Conservation (phyloP, 139 green algal genomes). For the Tetradesmus obliquus region DNA sequence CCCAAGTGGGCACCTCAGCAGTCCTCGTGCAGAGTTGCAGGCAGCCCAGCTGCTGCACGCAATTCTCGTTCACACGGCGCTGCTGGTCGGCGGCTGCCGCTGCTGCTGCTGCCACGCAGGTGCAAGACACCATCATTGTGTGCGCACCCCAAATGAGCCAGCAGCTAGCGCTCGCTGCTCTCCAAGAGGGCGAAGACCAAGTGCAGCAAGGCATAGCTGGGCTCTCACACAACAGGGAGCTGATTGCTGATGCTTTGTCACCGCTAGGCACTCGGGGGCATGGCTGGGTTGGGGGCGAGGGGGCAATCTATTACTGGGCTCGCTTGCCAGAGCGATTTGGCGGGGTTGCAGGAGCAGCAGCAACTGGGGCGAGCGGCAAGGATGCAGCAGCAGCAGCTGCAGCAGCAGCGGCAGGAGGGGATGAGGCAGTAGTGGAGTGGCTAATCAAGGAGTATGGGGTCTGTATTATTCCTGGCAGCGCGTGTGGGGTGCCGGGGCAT, state of each 20-base stretch:
- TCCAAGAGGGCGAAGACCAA: constrained; percentile 69
- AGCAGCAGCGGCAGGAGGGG: constrained; percentile 50
- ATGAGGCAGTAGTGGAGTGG: constrained; percentile 85
- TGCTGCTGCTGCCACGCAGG: background rate
- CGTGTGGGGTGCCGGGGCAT: constrained; percentile 76
- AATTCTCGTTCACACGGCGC: no score
- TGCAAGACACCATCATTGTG: constrained; percentile 95
- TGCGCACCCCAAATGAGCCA: constrained; percentile 86
- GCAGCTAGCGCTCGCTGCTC: constrained; percentile 73
- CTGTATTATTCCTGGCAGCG: constrained; percentile 90
- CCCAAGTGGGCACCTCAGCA: no score
- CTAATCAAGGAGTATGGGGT: constrained; percentile 87
- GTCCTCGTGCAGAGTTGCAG: no score
- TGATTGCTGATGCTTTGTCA: constrained; percentile 74
- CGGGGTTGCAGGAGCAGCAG: background rate
- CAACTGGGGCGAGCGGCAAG: constrained; percentile 40
- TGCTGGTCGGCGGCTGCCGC: no score
- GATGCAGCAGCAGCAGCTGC: constrained; percentile 46
- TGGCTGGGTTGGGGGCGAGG: constrained; percentile 76
- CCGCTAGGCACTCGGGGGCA: constrained; percentile 58
- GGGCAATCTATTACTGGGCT: constrained; percentile 94
- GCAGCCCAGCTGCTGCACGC: no score
- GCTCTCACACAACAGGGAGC: constrained; percentile 62
- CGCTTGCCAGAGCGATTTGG: background rate
- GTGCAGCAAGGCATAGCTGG: constrained; percentile 53